A percentile compares a stretch with the other conserved stretches of the same genome.
Conservation (phyloP, 2,329 filamentous ascomycete species). For the Aureobasidium pullulans region DNA sequence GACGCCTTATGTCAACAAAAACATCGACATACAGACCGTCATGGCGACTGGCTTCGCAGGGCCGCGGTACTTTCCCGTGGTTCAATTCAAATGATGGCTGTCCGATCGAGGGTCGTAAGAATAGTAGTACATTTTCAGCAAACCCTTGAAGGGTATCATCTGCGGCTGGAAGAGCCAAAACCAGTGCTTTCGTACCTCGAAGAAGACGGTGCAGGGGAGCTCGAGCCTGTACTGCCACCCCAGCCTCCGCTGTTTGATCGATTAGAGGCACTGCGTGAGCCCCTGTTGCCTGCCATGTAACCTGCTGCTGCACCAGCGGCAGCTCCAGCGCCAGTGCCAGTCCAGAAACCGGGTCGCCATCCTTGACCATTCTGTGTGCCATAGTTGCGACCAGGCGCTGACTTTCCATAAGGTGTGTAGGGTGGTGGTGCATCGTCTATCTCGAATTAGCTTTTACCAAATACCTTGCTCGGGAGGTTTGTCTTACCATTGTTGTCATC, state of each 20-base stretch:
- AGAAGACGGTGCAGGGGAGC: constrained; percentile 20
- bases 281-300: constrained; percentile 51
- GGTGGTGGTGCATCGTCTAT: constrained; percentile 46
- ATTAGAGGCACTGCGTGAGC: constrained; percentile 26
- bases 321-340: constrained; percentile 58
- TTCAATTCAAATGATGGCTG: constrained; percentile 6
- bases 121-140: background rate
- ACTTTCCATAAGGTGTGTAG: constrained; percentile 29
- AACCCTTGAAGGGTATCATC: constrained; percentile 15
- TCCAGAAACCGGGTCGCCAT: constrained; percentile 72
- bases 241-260: constrained; percentile 22
- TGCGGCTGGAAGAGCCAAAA: constrained; percentile 28
- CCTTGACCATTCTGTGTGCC: constrained; percentile 30
- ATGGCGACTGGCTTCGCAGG: constrained; percentile 79
- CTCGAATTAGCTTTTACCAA: background rate
- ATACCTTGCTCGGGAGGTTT: background rate
- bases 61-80: constrained; percentile 49
- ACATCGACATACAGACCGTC: constrained; percentile 86
- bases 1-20: constrained; percentile 65
- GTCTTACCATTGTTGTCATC: constrained; percentile 34
- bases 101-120: background rate
- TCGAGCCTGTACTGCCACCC: constrained; percentile 16
- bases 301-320: constrained; percentile 62
- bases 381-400: constrained; percentile 2
- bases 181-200: constrained; percentile 28